These are phyloP conservation scores for Citeromyces matritensis DNA, from an alignment of 805 yeast genomes.

Conservation along the genomic window DNA sequence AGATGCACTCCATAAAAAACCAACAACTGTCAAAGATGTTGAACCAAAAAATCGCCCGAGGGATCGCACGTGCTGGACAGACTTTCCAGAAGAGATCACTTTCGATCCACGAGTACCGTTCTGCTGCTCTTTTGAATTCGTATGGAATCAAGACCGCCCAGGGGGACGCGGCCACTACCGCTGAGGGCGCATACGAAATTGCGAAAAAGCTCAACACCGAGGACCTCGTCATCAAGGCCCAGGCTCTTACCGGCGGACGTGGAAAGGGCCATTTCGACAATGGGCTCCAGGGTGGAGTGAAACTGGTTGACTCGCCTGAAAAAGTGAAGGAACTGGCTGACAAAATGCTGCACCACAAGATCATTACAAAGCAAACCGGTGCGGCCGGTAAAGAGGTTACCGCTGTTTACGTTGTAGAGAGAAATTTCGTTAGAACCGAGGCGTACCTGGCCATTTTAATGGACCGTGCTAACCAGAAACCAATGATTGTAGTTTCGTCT, in stretches of 20 bases:
- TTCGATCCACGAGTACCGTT: conserved; percentile 91
- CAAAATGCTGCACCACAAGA: conserved; percentile 83
- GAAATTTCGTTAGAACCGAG: conserved; percentile 88
- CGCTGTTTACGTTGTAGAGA: conserved; percentile 90
- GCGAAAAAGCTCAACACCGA: conserved; percentile 66
- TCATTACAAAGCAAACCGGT: conserved; percentile 97
- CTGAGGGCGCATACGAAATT: conserved; percentile 73
- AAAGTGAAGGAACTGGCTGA: conserved; percentile 78
- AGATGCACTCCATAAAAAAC: conserved; percentile 4
- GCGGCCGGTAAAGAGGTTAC: conserved; percentile 94
- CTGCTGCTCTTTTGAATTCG: conserved; percentile 66
- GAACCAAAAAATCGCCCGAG: not conserved
- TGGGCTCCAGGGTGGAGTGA: conserved; percentile 95
- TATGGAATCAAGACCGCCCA: conserved; percentile 87
- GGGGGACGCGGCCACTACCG: conserved; percentile 83
- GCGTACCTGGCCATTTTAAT: conserved; percentile 88
- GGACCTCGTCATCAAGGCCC: conserved; percentile 93
- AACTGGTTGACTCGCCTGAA: conserved; percentile 70
- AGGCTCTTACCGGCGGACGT: conserved; percentile 98
- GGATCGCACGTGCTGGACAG: not conserved
- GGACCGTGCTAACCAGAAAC: conserved; percentile 86
- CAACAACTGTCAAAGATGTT: not conserved
- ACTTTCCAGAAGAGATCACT: conserved; percentile 39
- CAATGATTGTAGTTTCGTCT: conserved; percentile 88
- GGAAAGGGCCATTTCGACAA: conserved; percentile 97